Evolutionary conservation across 176 grass and related monocot genomes (phyloP), one percentile per base, ranked within the genome.

Genomic region (Cenchrus purpureus): DNA sequence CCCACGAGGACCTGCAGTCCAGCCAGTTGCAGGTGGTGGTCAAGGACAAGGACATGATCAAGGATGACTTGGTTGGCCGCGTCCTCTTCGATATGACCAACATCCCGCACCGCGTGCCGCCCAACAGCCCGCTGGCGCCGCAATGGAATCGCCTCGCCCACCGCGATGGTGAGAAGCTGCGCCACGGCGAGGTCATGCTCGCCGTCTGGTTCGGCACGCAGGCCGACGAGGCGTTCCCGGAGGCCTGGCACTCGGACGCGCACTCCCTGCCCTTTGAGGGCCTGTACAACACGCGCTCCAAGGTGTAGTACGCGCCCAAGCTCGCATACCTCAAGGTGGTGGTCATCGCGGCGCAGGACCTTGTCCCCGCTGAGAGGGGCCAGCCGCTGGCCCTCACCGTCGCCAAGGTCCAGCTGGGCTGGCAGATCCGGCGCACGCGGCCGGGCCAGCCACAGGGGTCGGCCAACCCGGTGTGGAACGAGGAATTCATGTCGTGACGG

Each of bases 401-500:
- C 59, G 77, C 77, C 53, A 93, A 89, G 78, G 76, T 92, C 22
- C 92, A 93, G 86, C 68, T 87, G 0, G 96, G 91, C 3, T 46
- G 32, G 53, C 93, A 95, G 76, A 32, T 68, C 9, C 62, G 86
- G 3, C 61, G 86, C 58, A 95, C 93, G 22, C 22, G 22, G 22
- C 22, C 22, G 22, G 22, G 22, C 4, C 49, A 77, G 0, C 89
- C 84, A 25, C 22, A 25, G 1, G 79, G 84, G 63, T 78, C 91
- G 15, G 6, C 73, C 8, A 91, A 88, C 78, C 93, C 87, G 14
- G 8, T 9, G 69, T 98, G 96, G 96, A 90, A 92, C 55, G 91
- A 98, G 89, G 96, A 98, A 81, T 86, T 95, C 87, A 74, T 98
- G 82, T 92, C 94, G 62, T 97, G 17, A 95, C 92, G 13, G 91